Evolutionary conservation across 495 filamentous ascomycete genomes (phyloP), one percentile per base, ranked within the genome.

Genomic region (Chaetomium fimeti): DNA sequence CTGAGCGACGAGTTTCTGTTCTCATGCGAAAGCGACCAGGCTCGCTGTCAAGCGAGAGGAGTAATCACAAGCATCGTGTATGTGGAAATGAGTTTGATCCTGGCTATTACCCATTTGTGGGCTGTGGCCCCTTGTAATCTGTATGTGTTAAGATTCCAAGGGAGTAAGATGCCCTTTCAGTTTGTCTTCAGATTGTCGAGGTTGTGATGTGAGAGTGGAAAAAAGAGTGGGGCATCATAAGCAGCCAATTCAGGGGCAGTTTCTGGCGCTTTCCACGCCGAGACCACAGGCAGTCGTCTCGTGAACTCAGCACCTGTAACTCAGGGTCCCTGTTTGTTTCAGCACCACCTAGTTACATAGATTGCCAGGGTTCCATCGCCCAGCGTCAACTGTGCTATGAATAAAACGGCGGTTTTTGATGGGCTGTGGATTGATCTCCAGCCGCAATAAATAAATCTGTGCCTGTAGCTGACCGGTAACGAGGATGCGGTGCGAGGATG

Each of bases 271-370:
- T 40, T 43, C 40, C 40, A 43, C 13, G 40, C 40, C 40, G 16
- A 6, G 38, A 18, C 40, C 15, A 43, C 40, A 43, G 40, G 38
- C 38, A 43, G 15, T 43, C 38, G 12, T 11, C 3, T 11, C 3
- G 32, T 36, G 3, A 36, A 36, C 32, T 11, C 32, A 11, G 32
- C n/a, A n/a, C 6, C 32, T 9, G 32, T 36, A 36, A 36, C n/a
- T n/a, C n/a, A n/a, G 32, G 32, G 32, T 36, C 32, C 43, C n/a
- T 47, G 43, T 20, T 49, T 49, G 45, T 49, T 49, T 49, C 45
- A 49, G 12, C 45, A 24, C 45, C 18, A n/a, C n/a, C n/a, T n/a
- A n/a, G n/a, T n/a, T n/a, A n/a, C n/a, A n/a, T n/a, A n/a, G 45
- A 24, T 49, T 20, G 32, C 32, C 32, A 36, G 32, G 32, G 32